Percentiles rank a stretch among this genome's conserved stretches.
Evolutionary conservation across 2,329 filamentous ascomycete genomes (phyloP).

Genomic region (Neospermospora avenae): DNA sequence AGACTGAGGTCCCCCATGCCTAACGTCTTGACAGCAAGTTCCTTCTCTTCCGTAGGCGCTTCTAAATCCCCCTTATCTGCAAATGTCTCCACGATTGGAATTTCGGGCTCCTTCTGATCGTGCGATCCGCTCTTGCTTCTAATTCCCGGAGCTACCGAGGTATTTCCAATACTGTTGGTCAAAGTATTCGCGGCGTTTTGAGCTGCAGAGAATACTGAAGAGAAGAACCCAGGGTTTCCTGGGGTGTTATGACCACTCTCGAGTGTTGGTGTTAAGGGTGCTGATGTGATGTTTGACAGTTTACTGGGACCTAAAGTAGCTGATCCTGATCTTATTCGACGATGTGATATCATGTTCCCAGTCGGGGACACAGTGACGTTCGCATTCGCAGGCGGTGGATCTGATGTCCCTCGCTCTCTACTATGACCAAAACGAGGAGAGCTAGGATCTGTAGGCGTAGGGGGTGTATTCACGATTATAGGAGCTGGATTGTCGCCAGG

Average conservation of each 20-base stretch:
- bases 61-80: conserved; percentile 34
- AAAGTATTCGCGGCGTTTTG: conserved; percentile 83
- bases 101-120: conserved; percentile 33
- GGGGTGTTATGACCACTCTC: conserved; percentile 56
- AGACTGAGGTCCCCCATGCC: conserved; percentile 86
- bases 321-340: conserved; percentile 56
- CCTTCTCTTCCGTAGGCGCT: conserved; percentile 49
- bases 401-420: conserved; percentile 28
- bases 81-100: conserved; percentile 34
- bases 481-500: conserved; percentile 38
- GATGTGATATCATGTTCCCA: conserved; percentile 73
- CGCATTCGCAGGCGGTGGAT: conserved; percentile 33
- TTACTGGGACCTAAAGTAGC: conserved; percentile 66
- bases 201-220: conserved; percentile 85
- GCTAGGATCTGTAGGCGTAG: conserved; percentile 55
- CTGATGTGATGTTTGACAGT: conserved; percentile 71
- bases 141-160: conserved; percentile 51
- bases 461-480: conserved; percentile 62
- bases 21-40: conserved; percentile 81
- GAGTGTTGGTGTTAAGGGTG: conserved; percentile 71
- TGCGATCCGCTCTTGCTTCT: conserved; percentile 40
- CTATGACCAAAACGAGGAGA: conserved; percentile 28
- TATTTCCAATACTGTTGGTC: conserved; percentile 71
- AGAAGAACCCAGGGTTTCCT: conserved; percentile 74
- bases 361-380: conserved; percentile 60